Conservation (phyloP, 148 eudicot genomes). For the Fagopyrum homotropicum region DNA sequence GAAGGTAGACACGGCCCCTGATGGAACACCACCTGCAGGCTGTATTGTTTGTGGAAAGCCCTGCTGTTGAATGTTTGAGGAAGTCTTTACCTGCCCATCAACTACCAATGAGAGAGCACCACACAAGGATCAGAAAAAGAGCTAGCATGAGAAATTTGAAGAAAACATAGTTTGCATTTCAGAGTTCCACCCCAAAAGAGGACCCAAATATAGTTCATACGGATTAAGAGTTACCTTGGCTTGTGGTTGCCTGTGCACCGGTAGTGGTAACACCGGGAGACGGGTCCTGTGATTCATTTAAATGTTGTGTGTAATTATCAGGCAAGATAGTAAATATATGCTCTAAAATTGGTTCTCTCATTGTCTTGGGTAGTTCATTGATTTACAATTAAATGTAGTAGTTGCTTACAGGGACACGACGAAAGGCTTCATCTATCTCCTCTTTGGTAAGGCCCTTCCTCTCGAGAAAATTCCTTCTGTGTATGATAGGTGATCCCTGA, state of each 20-base stretch:
- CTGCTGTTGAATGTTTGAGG: constrained; percentile 43
- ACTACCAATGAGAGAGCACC: constrained; percentile 16
- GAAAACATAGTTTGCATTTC: neutral
- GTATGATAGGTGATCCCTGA: constrained; percentile 79
- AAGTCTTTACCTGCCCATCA: constrained; percentile 50
- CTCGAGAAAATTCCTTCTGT: constrained; percentile 92
- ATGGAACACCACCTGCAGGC: constrained; percentile 39
- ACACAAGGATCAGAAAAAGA: neutral
- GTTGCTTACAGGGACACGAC: constrained; percentile 85
- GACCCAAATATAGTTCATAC: neutral
- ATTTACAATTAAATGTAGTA: neutral
- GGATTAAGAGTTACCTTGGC: constrained; percentile 44
- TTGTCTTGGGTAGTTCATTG: neutral
- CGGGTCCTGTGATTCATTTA: constrained; percentile 45
- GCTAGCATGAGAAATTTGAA: neutral
- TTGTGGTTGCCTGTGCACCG: constrained; percentile 35
- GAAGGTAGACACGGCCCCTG: constrained; percentile 36
- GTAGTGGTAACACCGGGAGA: constrained; percentile 39
- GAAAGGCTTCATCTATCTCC: constrained; percentile 98
- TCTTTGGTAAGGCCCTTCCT: constrained; percentile 95
- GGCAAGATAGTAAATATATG: constrained; percentile 6
- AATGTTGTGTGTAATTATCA: neutral
- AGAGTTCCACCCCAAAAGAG: neutral
- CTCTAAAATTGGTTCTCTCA: neutral
- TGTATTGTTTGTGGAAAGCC: constrained; percentile 44